Base-by-base conservation (phyloP, 352 stramenopile species). In the Phytophthora brassicae region DNA sequence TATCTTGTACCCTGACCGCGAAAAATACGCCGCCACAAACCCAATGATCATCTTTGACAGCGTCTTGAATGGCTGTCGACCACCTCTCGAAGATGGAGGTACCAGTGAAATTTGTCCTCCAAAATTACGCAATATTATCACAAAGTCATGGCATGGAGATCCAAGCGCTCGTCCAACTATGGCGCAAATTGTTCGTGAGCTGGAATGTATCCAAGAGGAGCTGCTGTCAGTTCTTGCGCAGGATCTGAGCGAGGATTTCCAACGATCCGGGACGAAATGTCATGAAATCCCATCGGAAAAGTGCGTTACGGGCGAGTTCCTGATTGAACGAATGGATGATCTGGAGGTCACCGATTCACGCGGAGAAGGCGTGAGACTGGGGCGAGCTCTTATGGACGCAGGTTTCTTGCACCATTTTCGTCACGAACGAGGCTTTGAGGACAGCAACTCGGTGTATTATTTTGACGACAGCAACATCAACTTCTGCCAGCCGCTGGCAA, bases 141-240 rank as follows among this genome's bases (percentile, higher is more conserved):
- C 66, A n/a, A 59, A 26, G 2, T 53, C 75, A 7, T 94, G 86
- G 84, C 68, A 90, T 6, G 51, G 61, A 0, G 71, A 92, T 24
- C 71, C 84, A 13, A 75, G 43, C 6, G 29, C 57, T 11, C 81
- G 86, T 1, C 84, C 84, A 5, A 76, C 70, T 0, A 79, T 75
- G 38, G 52, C 69, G 16, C 47, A 69, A 23, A 72, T 95, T 38
- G 78, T 92, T 11, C 26, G 22, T 3, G 28, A 31, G 0, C 71
- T 95, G 0, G 83, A 91, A 35, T 52, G 0, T 6, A 72, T 93
- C 13, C 82, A 93, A 57, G 82, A 89, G 72, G 84, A 90, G 33
- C 16, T 78, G 13, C 43, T 83, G 6, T 66, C 77, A 3, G 55
- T 63, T 9, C 72, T 89, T n/a, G 75, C 81, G 1, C 45, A 70